These are phyloP conservation scores for Erucastrum elatum DNA, from an alignment of 345 rosid genomes.

Conservation along the genomic window DNA sequence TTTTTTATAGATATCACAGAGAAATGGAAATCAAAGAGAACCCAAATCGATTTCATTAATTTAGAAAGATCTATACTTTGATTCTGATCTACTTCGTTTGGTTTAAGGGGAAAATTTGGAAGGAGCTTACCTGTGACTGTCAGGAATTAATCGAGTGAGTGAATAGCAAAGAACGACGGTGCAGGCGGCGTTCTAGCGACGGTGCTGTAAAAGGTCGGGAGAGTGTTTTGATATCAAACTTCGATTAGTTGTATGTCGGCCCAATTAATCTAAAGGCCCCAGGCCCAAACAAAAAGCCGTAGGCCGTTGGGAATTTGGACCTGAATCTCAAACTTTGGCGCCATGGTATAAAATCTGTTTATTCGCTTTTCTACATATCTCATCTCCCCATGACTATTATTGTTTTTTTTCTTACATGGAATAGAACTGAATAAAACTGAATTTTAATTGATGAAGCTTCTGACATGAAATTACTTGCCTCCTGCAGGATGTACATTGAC, in stretches of 20 bases:
- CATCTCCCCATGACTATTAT: too few species aligned
- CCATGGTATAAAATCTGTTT: not conserved
- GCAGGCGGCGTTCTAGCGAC: slow-evolving; percentile 26
- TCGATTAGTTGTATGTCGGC: not conserved
- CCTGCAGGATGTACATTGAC: not conserved
- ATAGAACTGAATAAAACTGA: too few species aligned
- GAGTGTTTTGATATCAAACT: not conserved
- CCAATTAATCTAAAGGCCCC: not conserved
- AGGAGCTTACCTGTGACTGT: slow-evolving; percentile 8
- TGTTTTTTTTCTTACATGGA: too few species aligned
- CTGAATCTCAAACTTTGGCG: not conserved
- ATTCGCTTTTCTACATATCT: too few species aligned
- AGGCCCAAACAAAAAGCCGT: not conserved
- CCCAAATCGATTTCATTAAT: not conserved
- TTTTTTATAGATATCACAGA: not conserved
- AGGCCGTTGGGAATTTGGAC: not conserved
- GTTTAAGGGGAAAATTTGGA: not conserved
- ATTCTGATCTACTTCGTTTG: slow-evolving; percentile 12
- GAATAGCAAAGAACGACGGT: not conserved
- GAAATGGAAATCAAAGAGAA: not conserved
- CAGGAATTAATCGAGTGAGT: not conserved
- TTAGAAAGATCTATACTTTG: not conserved
- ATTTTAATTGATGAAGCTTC: too few species aligned
- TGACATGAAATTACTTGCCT: not conserved
- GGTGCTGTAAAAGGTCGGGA: not conserved